Evolutionary conservation across 1,284 basidiomycete genomes (phyloP), one percentile per base, ranked within the genome.

Genomic region (Mycena sp.): DNA sequence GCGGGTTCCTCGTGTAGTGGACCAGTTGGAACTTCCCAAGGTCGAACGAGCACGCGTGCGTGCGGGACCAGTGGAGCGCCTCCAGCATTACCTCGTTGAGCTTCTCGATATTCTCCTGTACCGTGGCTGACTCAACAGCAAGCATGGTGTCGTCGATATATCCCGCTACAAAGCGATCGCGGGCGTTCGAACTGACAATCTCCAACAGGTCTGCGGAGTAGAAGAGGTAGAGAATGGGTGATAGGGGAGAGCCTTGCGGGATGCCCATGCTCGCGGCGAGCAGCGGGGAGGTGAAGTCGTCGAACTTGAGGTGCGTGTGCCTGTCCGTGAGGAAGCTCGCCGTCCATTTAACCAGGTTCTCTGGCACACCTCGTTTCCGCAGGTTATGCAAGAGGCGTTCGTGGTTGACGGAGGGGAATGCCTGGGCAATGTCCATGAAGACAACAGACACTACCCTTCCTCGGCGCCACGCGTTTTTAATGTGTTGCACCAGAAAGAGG

Each of bases 381-480:
- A 72, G 58, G 46, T 70, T 65, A 9, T 40, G 50, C 1, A 71
- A 63, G n/a, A n/a, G n/a, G n/a, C n/a, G n/a, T n/a, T n/a, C n/a
- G n/a, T n/a, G n/a, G n/a, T n/a, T n/a, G n/a, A n/a, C n/a, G n/a
- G n/a, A n/a, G n/a, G 70, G 61, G 53, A 71, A 72, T 44, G 65
- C 71, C 0, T 67, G 65, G 32, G 62, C 68, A 12, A 72, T n/a
- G n/a, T n/a, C n/a, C n/a, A n/a, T n/a, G n/a, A n/a, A n/a, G n/a
- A n/a, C n/a, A n/a, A n/a, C n/a, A n/a, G n/a, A n/a, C n/a, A n/a
- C 67, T 0, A 63, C 67, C 12, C 50, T 10, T 0, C 63, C 60
- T 12, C 69, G 58, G 16, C 67, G 63, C 71, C 70, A 73, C 12
- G 67, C 71, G n/a, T 59, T 41, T 23, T 72, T 65, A 19, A 73